phyloP scores from a whole-genome alignment of 148 eudicot genomes.

The Fagopyrum homotropicum region DNA sequence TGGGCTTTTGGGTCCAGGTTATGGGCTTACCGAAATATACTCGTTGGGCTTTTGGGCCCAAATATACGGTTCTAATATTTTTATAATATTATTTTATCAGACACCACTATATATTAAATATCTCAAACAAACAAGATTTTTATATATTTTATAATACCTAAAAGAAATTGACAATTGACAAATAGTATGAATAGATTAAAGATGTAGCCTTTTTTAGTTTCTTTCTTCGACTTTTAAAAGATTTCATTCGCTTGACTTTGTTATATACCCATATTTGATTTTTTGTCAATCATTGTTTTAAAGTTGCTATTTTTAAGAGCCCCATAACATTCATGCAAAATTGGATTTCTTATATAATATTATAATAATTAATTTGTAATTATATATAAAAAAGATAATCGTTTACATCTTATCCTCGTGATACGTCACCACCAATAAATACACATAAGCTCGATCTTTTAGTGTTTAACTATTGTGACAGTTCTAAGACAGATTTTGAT shows the following conservation, averaged over 20 bases:
- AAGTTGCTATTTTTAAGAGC: not conserved
- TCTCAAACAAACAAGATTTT: no score
- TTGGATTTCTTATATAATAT: not conserved
- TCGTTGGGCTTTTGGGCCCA: no score
- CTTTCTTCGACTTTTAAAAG: not conserved
- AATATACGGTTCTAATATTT: no score
- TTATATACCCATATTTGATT: no score
- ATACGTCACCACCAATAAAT: not conserved
- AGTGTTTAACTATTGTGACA: not conserved
- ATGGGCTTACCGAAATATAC: no score
- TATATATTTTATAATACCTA: no score
- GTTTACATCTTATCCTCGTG: conserved; percentile 4
- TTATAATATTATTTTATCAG: no score
- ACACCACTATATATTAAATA: no score
- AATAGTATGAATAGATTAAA: no score
- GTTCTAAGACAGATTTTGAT: not conserved
- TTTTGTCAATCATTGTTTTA: not conserved
- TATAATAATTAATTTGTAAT: not conserved
- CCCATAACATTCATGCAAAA: not conserved
- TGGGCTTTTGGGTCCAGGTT: no score
- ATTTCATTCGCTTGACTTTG: not conserved
- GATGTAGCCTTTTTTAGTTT: no score
- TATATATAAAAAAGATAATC: not conserved
- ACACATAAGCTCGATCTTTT: not conserved
- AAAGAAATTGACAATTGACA: no score